phyloP scores from a whole-genome alignment of 345 rosid species.

The Orychophragmus violaceus region DNA sequence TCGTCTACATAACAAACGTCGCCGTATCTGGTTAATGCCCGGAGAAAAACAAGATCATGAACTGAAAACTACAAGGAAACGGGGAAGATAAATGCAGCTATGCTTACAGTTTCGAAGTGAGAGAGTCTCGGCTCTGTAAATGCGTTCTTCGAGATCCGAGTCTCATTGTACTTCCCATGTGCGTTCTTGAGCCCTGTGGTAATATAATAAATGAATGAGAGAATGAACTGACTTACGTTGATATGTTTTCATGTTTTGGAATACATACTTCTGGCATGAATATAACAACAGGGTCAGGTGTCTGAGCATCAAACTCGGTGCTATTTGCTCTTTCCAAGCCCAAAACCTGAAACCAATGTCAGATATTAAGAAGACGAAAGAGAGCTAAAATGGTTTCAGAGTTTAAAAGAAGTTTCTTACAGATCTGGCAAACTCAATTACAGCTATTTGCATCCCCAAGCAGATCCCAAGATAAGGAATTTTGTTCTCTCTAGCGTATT shows the following conservation, averaged over 20 bases:
- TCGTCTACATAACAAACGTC: constrained; percentile 59
- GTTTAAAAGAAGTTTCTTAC: constrained; percentile 40
- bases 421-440: constrained; percentile 89
- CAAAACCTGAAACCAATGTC: constrained; percentile 51
- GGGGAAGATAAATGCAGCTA: neutral
- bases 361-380: constrained; percentile 9
- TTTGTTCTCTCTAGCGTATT: constrained; percentile 82
- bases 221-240: neutral
- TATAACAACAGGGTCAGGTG: constrained; percentile 74
- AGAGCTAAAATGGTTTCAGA: neutral
- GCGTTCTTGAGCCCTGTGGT: constrained; percentile 86
- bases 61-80: neutral
- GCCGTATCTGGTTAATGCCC: constrained; percentile 49
- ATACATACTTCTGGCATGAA: constrained; percentile 89
- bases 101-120: constrained; percentile 77
- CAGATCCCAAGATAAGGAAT: constrained; percentile 95
- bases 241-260: constrained; percentile 10
- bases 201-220: constrained; percentile 7
- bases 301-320: constrained; percentile 71
- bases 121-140: constrained; percentile 59
- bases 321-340: constrained; percentile 80
- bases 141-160: constrained; percentile 85
- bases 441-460: constrained; percentile 97
- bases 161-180: constrained; percentile 99
- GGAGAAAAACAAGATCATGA: neutral